Evolutionary conservation across 2,329 filamentous ascomycete species (phyloP).

Genomic region (Sporothrix humicola): DNA sequence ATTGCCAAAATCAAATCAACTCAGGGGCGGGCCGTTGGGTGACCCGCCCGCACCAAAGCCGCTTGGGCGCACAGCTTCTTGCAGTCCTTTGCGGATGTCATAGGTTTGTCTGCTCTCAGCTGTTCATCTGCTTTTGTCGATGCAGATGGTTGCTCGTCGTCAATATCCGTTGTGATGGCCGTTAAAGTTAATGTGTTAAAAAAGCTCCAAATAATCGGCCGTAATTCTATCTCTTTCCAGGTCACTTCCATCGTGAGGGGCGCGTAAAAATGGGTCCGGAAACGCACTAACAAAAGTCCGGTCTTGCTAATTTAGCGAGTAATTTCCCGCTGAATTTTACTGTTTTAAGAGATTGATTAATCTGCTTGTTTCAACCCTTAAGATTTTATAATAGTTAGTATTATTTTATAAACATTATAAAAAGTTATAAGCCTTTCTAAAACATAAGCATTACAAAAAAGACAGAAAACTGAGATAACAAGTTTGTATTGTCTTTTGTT

Average conservation of each 20-base stretch:
- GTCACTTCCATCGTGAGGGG: not conserved
- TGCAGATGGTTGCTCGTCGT: no score
- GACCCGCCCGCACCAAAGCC: not conserved
- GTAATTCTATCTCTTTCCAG: not conserved
- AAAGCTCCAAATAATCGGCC: not conserved
- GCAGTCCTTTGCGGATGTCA: not conserved
- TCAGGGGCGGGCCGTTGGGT: not conserved
- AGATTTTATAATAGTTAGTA: not conserved
- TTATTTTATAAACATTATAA: no score
- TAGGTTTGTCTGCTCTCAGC: not conserved
- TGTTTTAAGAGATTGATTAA: not conserved
- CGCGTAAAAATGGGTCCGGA: not conserved
- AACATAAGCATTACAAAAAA: no score
- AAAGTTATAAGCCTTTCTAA: no score
- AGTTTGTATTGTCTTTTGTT: no score
- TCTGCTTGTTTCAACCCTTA: not conserved
- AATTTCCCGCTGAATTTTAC: not conserved
- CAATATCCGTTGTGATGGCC: not conserved
- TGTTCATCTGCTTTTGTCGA: not conserved
- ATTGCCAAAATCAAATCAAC: not conserved
- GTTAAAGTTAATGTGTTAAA: not conserved
- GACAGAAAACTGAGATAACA: no score
- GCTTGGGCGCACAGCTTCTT: not conserved
- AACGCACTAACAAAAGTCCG: conserved; percentile 16
- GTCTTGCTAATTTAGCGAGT: not conserved